Conservation (phyloP, 2,329 filamentous ascomycete genomes). For the Penicillium psychrosexuale region DNA sequence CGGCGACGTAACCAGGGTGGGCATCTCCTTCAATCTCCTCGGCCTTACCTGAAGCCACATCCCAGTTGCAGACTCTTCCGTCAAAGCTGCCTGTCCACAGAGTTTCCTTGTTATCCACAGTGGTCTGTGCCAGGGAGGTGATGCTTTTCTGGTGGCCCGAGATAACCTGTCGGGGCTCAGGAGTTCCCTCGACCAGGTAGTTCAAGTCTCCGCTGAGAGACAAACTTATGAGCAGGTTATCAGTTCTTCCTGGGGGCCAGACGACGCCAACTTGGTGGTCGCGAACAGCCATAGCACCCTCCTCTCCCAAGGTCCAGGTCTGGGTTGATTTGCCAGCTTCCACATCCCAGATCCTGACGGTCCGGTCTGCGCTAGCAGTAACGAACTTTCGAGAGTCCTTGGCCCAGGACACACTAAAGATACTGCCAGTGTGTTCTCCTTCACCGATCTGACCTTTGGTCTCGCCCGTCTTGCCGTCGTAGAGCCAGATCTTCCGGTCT, state of each 20-base stretch:
- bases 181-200: constrained; percentile 73
- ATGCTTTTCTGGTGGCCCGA: constrained; percentile 90
- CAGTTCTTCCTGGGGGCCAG: constrained; percentile 76
- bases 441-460: constrained; percentile 65
- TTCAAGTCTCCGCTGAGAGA: constrained; percentile 86
- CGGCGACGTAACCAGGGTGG: constrained; percentile 82
- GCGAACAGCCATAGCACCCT: constrained; percentile 66
- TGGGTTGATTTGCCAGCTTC: constrained; percentile 74
- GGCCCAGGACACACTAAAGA: constrained; percentile 88
- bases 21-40: constrained; percentile 71
- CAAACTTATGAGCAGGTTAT: constrained; percentile 85
- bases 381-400: constrained; percentile 81
- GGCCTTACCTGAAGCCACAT: constrained; percentile 66
- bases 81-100: constrained; percentile 92
- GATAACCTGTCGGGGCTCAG: constrained; percentile 67
- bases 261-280: constrained; percentile 95
- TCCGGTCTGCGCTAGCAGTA: constrained; percentile 91
- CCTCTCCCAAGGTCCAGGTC: constrained; percentile 79
- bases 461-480: constrained; percentile 94
- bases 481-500: constrained; percentile 90
- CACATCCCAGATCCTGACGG: constrained; percentile 89
- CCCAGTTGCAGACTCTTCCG: constrained; percentile 81
- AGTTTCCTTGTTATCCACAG: constrained; percentile 53
- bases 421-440: constrained; percentile 85
- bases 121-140: constrained; percentile 66